Conservation (phyloP, 805 yeast genomes). For the Wickerhamomyces strasburgensis region DNA sequence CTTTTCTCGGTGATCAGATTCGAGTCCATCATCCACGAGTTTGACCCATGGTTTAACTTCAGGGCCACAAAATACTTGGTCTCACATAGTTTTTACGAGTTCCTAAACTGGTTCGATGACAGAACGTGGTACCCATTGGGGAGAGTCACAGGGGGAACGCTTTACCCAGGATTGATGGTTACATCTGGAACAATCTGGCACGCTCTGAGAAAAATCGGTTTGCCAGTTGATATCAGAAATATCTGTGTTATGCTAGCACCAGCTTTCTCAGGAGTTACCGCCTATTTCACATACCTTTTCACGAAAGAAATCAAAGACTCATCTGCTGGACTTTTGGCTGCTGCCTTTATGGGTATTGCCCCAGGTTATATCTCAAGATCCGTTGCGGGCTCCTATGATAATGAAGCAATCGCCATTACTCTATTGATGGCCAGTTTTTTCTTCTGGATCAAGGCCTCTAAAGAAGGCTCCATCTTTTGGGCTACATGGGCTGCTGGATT, state of each 20-base stretch:
- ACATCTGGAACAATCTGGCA: constrained; percentile 91
- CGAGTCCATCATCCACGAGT: constrained; percentile 96
- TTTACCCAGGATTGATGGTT: constrained; percentile 98
- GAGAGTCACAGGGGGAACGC: constrained; percentile 97
- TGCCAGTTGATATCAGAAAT: constrained; percentile 93
- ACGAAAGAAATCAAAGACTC: constrained; percentile 87
- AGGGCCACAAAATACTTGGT: constrained; percentile 94
- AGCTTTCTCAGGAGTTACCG: constrained; percentile 89
- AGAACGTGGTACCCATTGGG: constrained; percentile 99
- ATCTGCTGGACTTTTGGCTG: constrained; percentile 87
- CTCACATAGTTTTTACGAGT: constrained; percentile 77
- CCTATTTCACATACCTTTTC: constrained; percentile 80
- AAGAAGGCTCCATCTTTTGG: constrained; percentile 82
- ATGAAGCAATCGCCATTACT: constrained; percentile 98
- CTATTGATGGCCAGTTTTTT: constrained; percentile 91
- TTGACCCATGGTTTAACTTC: constrained; percentile 95
- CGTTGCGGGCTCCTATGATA: constrained; percentile 98
- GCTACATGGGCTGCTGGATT: constrained; percentile 79
- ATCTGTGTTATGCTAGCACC: constrained; percentile 96
- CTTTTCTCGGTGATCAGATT: constrained; percentile 94
- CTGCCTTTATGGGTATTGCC: constrained; percentile 93
- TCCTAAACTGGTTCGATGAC: constrained; percentile 97
- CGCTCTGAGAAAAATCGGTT: constrained; percentile 52
- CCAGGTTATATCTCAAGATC: constrained; percentile 98
- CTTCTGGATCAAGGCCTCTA: constrained; percentile 92